These are phyloP conservation scores for Solanum pinnatisectum DNA, from an alignment of 257 asterid genomes.

Conservation along the genomic window DNA sequence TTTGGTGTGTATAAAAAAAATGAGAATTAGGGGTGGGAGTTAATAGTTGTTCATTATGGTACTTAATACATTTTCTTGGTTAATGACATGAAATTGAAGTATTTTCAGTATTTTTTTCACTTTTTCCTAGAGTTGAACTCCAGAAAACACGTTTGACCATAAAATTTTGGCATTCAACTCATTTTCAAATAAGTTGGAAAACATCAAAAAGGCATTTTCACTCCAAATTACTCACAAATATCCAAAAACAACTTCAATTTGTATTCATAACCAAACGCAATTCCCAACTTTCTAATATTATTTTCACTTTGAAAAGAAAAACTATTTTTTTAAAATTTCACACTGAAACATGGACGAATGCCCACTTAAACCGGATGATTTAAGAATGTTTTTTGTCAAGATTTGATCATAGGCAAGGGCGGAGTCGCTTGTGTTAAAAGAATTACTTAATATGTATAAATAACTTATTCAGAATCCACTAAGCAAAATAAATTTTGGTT, in stretches of 20 bases:
- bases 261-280: too few species aligned
- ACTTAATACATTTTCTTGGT: background rate
- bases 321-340: too few species aligned
- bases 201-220: too few species aligned
- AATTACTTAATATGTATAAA: background rate
- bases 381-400: background rate
- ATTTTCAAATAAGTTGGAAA: too few species aligned
- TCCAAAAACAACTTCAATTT: too few species aligned
- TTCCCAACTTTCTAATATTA: too few species aligned
- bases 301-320: too few species aligned
- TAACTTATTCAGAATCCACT: background rate
- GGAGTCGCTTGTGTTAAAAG: background rate
- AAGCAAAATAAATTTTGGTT: background rate
- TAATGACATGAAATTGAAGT: background rate
- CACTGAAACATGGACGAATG: background rate
- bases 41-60: too few species aligned
- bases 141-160: too few species aligned
- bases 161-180: too few species aligned
- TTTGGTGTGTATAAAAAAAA: background rate
- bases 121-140: accelerated
- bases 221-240: too few species aligned
- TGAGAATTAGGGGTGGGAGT: background rate
- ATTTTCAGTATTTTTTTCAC: background rate
- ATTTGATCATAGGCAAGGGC: background rate
- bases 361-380: background rate